Evolutionary conservation across 257 asterid species (phyloP).

Genomic region (Eustoma russellianum): DNA sequence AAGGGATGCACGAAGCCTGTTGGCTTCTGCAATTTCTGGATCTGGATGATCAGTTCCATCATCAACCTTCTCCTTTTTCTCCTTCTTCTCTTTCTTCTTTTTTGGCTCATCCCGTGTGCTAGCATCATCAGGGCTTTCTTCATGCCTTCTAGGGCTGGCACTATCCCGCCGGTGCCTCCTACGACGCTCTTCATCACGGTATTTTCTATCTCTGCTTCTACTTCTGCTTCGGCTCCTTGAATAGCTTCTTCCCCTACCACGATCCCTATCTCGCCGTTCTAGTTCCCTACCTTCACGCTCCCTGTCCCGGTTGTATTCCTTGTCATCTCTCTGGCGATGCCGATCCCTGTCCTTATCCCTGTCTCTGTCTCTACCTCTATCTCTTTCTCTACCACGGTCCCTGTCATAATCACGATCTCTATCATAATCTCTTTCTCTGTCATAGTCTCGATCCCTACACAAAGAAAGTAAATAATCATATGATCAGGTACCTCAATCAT

Average conservation of each 20-base stretch:
- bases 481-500: background rate
- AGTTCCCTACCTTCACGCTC: slow-evolving; percentile 53
- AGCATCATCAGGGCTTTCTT: slow-evolving; percentile 27
- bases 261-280: slow-evolving; percentile 62
- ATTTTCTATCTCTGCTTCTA: slow-evolving; percentile 29
- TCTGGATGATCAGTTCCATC: slow-evolving; percentile 97
- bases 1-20: slow-evolving; percentile 73
- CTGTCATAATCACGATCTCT: slow-evolving; percentile 42
- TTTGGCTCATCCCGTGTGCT: slow-evolving; percentile 37
- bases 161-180: slow-evolving; percentile 50
- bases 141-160: slow-evolving; percentile 61
- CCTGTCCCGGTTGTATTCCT: slow-evolving; percentile 67
- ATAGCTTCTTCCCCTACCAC: slow-evolving; percentile 55
- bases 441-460: slow-evolving; percentile 33
- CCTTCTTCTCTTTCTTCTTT: slow-evolving; percentile 67
- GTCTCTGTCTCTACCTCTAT: slow-evolving; percentile 38
- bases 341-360: slow-evolving; percentile 46
- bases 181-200: slow-evolving; percentile 67
- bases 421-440: slow-evolving; percentile 28
- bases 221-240: slow-evolving; percentile 77
- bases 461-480: background rate
- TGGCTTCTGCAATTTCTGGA: slow-evolving; percentile 93
- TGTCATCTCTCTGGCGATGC: slow-evolving; percentile 75
- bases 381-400: slow-evolving; percentile 38
- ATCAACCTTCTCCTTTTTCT: slow-evolving; percentile 63